Base-by-base conservation (phyloP, 768 basidiomycete species). In the Inosperma sp. region DNA sequence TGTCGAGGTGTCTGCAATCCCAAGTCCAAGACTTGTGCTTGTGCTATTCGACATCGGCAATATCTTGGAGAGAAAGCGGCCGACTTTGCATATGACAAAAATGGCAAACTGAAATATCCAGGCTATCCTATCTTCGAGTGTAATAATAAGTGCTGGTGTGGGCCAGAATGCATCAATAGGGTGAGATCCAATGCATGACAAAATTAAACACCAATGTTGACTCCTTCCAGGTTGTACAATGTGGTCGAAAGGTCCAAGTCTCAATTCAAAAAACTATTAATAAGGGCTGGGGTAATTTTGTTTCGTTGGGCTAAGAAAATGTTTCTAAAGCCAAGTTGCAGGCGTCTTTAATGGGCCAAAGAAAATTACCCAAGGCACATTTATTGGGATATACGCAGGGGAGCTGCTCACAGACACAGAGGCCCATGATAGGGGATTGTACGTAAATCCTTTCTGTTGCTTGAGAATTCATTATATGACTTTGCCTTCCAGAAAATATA, bases 231-330 rank as follows among this genome's bases (percentile, higher is more conserved):
- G 88, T 94, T 39, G 86, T 91, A 10, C 92, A 93, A 59, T 77
- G 81, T 51, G 93, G 93, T 1, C 72, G 93, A 29, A 81, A 78
- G 57, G 72, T 73, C 49, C 66, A 72, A 0, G 72, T 93, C 10
- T 72, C 75, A 26, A 81, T 96, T 29, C 73, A 75, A 43, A 85
- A 86, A 63, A 94, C 93, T 1, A 55, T 62, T 33, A 63, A 79
- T 35, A 94, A 93, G 65, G 93, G 92, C 34, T 95, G 92, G 92
- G 92, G 92, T 86, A 58, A 45, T 75, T 65, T n/a, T n/a, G 23
- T 51, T 5, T 10, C 30, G 50, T 49, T 7, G 22, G 6, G 16
- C 16, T 12, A n/a, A 23, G 21, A 2, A 10, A 31, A 3, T 29
- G 36, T 50, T 10, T 22, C n/a, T 45, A n/a, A 17, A 31, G 26